Base-by-base conservation (phyloP, 352 stramenopile species). In the Phytophthora pluvialis region DNA sequence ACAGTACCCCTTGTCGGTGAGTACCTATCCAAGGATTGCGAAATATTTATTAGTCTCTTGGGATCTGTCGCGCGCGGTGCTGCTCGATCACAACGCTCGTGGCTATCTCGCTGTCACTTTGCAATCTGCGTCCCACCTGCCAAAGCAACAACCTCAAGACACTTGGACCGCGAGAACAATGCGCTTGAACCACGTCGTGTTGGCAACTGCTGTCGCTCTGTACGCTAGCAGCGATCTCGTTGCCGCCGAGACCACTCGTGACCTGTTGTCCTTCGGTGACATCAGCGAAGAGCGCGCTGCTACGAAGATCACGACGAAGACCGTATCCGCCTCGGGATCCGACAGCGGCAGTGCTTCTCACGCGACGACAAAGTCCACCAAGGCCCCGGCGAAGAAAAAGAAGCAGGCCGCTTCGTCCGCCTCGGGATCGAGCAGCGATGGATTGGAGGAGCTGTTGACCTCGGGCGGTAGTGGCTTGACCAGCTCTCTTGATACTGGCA, bases 201-300 rank as follows among this genome's bases (percentile, higher is more conserved):
- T 67, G 32, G 59, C 40, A 43, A 35, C 40, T 49, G 40, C 42
- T 6, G 26, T 61, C 40, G 59, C 59, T 50, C 33, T 67, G 49
- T 36, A 49, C 35, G 56, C 58, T 10, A 53, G 48, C 58, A 40
- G 12, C 43, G 36, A 67, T 16, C 12, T 52, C 32, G 32, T 21
- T n/a, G 15, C 5, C 1, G 55, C 55, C 3, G 25, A 36, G 26
- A 26, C 44, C 4, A 38, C 26, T 26, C 44, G 28, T 26, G 26
- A 25, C 15, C 8, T 51, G 44, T 38, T 55, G 32, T 44, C 32
- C 11, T 38, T 51, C 28, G 10, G 16, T 16, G 32, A 54, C 31
- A n/a, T 55, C 44, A 26, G 10, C n/a, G 46, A 53, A 29, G 46
- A 53, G n/a, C 46, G 46, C 18, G 46, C 46, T 35, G 32, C 48